These are phyloP conservation scores for Ilex paraguariensis DNA, from an alignment of 305 asterid genomes.

Conservation along the genomic window DNA sequence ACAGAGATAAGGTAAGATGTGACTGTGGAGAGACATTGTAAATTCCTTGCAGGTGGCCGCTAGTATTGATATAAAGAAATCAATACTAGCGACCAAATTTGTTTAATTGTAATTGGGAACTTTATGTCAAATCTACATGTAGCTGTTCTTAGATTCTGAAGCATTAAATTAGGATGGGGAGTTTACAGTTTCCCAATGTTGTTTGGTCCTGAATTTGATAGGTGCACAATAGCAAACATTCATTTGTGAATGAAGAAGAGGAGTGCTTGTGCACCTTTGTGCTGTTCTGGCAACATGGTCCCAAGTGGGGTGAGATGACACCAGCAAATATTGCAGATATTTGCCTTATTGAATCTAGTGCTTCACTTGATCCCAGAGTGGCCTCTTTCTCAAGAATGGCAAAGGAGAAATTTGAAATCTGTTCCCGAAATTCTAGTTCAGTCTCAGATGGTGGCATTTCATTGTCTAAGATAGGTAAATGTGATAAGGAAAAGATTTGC, in stretches of 20 bases:
- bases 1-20: too few species aligned
- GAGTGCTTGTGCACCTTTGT: conserved; percentile 51
- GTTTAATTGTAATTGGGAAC: too few species aligned
- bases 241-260: conserved; percentile 37
- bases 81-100: too few species aligned
- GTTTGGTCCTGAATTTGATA: conserved; percentile 15
- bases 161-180: too few species aligned
- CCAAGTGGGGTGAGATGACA: conserved; percentile 30
- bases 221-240: conserved; percentile 41
- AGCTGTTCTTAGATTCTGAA: too few species aligned
- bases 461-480: conserved; percentile 11
- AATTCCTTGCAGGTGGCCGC: too few species aligned
- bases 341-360: conserved; percentile 19
- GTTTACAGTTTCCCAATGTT: not conserved
- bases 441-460: conserved; percentile 5
- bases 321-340: conserved; percentile 24
- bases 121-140: too few species aligned
- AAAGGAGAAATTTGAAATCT: conserved; percentile 24
- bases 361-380: conserved; percentile 33
- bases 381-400: conserved; percentile 29
- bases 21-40: too few species aligned
- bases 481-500: conserved; percentile 4
- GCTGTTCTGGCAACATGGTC: conserved; percentile 53
- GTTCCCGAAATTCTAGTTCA: conserved; percentile 12
- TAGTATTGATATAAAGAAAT: too few species aligned